Evolutionary conservation across 2,329 filamentous ascomycete species (phyloP).

Genomic region (Stemphylium lycopersici): DNA sequence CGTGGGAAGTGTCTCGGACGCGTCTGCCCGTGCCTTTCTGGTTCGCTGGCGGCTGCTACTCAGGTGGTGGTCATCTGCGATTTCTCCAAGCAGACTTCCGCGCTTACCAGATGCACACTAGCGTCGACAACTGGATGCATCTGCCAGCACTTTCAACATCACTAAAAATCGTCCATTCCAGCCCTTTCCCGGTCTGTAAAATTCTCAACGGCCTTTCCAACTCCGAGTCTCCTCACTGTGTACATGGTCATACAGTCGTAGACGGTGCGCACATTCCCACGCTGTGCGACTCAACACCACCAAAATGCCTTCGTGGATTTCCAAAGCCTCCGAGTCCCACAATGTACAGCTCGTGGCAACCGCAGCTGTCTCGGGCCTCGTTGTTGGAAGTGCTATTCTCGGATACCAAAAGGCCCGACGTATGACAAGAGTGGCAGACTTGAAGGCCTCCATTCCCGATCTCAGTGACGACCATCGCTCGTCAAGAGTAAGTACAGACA

Average conservation of each 20-base stretch:
- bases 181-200: neutral
- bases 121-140: conserved; percentile 13
- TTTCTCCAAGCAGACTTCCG: conserved; percentile 24
- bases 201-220: neutral
- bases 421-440: conserved; percentile 60
- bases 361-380: conserved; percentile 62
- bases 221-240: neutral
- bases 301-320: conserved; percentile 55
- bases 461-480: conserved; percentile 58
- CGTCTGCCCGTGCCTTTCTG: conserved; percentile 37
- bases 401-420: conserved; percentile 63
- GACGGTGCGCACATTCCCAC: conserved; percentile 1
- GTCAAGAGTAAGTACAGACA: conserved; percentile 53
- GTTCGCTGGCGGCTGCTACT: conserved; percentile 37
- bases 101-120: conserved; percentile 25
- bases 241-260: conserved; percentile 12
- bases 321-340: conserved; percentile 53
- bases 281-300: neutral
- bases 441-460: conserved; percentile 68
- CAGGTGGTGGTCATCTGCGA: conserved; percentile 36
- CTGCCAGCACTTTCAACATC: conserved; percentile 5
- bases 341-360: conserved; percentile 71
- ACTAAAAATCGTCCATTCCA: conserved; percentile 12
- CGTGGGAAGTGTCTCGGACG: conserved; percentile 47
- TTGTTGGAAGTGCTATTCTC: conserved; percentile 61